Evolutionary conservation across 1,284 basidiomycete genomes (phyloP).

Genomic region (Sanghuangporus weigelae): DNA sequence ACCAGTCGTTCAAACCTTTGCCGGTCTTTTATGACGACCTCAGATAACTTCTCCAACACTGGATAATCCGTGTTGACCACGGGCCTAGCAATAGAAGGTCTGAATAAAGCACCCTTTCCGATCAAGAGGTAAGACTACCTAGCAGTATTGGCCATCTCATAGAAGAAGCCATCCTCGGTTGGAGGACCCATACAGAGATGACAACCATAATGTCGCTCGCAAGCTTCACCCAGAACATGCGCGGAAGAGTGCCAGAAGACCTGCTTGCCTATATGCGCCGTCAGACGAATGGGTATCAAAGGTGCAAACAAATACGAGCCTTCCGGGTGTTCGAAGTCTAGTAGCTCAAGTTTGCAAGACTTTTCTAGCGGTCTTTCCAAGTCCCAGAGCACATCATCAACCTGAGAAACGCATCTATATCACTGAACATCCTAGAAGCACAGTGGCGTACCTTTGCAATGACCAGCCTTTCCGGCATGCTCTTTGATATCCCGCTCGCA

Average conservation of each 20-base stretch:
- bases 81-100: slow-evolving; percentile 39
- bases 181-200: slow-evolving; percentile 97
- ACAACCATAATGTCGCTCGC: slow-evolving; percentile 96
- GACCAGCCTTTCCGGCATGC: slow-evolving; percentile 85
- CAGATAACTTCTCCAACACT: slow-evolving; percentile 84
- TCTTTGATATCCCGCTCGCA: slow-evolving; percentile 84
- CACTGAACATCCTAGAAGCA: neutral
- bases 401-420: slow-evolving; percentile 39
- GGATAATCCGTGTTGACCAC: slow-evolving; percentile 84
- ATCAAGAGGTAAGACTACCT: slow-evolving; percentile 34
- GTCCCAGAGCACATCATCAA: slow-evolving; percentile 91
- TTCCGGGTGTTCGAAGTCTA: slow-evolving; percentile 95
- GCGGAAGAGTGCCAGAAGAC: slow-evolving; percentile 99
- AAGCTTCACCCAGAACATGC: slow-evolving; percentile 97
- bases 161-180: slow-evolving; percentile 98
- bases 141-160: slow-evolving; percentile 89
- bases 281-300: slow-evolving; percentile 1
- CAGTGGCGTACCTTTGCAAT: slow-evolving; percentile 77
- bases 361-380: slow-evolving; percentile 89
- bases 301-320: slow-evolving; percentile 40
- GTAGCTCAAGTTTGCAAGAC: slow-evolving; percentile 76
- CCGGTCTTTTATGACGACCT: slow-evolving; percentile 91
- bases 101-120: neutral
- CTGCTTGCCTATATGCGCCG: slow-evolving; percentile 56
- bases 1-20: slow-evolving; percentile 96